phyloP scores from a whole-genome alignment of 495 filamentous ascomycete genomes.

The Aspergillus asperescens region DNA sequence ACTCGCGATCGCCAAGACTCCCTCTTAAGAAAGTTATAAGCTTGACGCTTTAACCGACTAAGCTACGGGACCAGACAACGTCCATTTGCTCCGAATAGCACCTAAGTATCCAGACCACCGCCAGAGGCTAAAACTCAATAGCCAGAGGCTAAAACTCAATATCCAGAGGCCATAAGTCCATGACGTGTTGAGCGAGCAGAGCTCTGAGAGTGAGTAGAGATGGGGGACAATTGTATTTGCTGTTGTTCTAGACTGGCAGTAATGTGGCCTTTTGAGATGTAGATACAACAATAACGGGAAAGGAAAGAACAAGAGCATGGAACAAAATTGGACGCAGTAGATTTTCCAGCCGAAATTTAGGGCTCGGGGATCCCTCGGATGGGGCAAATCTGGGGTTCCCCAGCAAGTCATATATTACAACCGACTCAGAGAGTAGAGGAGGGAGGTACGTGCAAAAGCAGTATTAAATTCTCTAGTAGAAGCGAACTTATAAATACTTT shows the following conservation, averaged over 20 bases:
- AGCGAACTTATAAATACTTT: constrained; percentile 11
- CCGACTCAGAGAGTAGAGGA: too few relatives aligned
- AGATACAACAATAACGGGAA: not conserved
- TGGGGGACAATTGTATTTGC: too few relatives aligned
- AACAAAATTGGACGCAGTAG: not conserved
- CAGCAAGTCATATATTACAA: too few relatives aligned
- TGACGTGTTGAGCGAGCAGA: not conserved
- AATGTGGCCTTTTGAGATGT: not conserved
- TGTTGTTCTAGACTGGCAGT: too few relatives aligned
- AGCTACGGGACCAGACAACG: constrained; percentile 11
- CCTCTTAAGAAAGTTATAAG: constrained; percentile 12
- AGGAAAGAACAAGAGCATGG: not conserved
- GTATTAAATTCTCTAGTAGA: constrained; percentile 9
- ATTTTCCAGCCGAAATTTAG: not conserved
- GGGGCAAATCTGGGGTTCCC: not conserved
- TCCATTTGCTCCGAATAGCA: not conserved
- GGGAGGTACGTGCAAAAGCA: not conserved
- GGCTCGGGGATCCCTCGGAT: not conserved
- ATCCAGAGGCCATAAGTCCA: too few relatives aligned
- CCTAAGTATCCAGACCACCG: not conserved
- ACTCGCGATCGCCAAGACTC: constrained; percentile 15
- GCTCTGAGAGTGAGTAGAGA: too few relatives aligned
- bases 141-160: too few relatives aligned
- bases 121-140: too few relatives aligned
- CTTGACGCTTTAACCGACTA: constrained; percentile 15